Evolutionary conservation across 2,329 filamentous ascomycete genomes (phyloP).

Genomic region (Camptophora hylomeconis): DNA sequence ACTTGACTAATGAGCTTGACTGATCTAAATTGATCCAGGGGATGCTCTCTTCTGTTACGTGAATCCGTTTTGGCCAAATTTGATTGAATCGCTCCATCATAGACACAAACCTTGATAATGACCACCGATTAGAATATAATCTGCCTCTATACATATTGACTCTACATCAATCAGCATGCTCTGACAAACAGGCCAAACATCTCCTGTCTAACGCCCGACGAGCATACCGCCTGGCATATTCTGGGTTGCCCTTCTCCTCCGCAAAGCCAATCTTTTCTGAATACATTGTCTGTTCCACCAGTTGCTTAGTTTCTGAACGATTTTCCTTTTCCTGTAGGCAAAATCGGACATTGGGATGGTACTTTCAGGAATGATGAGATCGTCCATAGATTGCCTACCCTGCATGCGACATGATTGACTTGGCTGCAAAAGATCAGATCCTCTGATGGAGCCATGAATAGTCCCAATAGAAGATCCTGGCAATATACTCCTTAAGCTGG

Average conservation of each 20-base stretch:
- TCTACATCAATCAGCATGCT: too few relatives aligned
- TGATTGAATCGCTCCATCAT: too few relatives aligned
- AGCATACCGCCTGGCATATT: constrained; percentile 3
- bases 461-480: constrained; percentile 11
- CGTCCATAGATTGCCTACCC: constrained; percentile 7
- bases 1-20: too few relatives aligned
- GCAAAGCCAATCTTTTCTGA: constrained; percentile 7
- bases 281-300: constrained; percentile 16
- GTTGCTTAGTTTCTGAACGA: constrained; percentile 14
- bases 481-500: constrained; percentile 10
- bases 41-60: too few relatives aligned
- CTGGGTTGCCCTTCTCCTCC: constrained; percentile 8
- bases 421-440: constrained; percentile 1
- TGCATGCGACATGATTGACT: constrained; percentile 8
- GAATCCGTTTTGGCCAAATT: too few relatives aligned
- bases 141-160: too few relatives aligned
- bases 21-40: too few relatives aligned
- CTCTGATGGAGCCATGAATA: too few relatives aligned
- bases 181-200: too few relatives aligned
- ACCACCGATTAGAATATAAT: too few relatives aligned
- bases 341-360: constrained; percentile 16
- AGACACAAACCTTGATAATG: too few relatives aligned
- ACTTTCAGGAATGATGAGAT: constrained; percentile 6
- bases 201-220: too few relatives aligned
- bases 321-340: constrained; percentile 15